A percentile compares a stretch with the other conserved stretches of the same genome.
These are phyloP conservation scores for Arabis alpina DNA, from an alignment of 345 rosid genomes.

Conservation along the genomic window DNA sequence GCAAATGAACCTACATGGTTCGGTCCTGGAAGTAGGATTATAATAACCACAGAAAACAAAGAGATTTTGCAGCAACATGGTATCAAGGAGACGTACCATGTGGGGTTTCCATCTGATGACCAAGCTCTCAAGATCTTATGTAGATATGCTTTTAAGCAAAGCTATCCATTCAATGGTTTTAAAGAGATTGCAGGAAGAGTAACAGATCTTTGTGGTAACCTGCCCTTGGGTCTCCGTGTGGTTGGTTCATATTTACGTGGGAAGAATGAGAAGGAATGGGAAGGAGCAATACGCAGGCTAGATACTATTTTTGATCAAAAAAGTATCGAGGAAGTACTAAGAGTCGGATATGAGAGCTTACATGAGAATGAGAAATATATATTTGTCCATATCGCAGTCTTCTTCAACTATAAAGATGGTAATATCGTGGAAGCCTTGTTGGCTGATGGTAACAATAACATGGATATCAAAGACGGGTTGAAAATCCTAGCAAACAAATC, in stretches of 20 bases:
- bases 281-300: not conserved
- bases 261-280: not conserved
- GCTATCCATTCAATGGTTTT: not conserved
- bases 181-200: fast-evolving
- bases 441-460: not conserved
- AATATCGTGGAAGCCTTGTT: not conserved
- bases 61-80: slow-evolving; percentile 1
- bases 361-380: slow-evolving; percentile 4
- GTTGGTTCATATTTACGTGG: slow-evolving; percentile 15
- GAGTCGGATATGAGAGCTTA: slow-evolving; percentile 39
- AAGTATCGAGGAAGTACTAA: slow-evolving; percentile 16
- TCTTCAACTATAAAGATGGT: slow-evolving; percentile 8
- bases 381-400: slow-evolving; percentile 46
- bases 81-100: not conserved
- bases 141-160: not conserved
- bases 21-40: slow-evolving; percentile 29
- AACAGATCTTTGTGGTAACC: not conserved
- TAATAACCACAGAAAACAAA: not conserved
- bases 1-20: not conserved
- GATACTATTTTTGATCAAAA: not conserved
- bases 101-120: not conserved
- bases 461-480: not conserved
- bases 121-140: not conserved
- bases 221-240: slow-evolving; percentile 3
- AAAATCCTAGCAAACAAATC: slow-evolving; percentile 24